Percentiles rank a stretch among this genome's conserved stretches.
These are phyloP conservation scores for Fusarium concolor DNA, from an alignment of 2,329 filamentous ascomycete species.

Conservation along the genomic window DNA sequence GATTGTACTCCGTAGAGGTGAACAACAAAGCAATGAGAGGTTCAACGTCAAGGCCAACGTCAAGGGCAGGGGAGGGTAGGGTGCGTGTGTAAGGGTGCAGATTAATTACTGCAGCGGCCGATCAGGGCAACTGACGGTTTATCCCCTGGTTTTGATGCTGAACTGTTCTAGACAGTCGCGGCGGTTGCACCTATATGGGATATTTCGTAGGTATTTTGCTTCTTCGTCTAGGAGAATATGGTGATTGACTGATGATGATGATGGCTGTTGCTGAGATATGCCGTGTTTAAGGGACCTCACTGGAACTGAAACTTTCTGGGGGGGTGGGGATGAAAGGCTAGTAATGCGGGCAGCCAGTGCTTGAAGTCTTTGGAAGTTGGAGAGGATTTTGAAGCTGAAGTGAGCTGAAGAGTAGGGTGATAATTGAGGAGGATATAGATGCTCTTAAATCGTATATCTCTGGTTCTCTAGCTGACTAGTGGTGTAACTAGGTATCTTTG, in stretches of 20 bases:
- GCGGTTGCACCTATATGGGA: slow-evolving; percentile 10
- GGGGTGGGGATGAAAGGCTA: background rate
- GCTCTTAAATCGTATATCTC: slow-evolving; percentile 25
- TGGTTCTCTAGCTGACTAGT: background rate
- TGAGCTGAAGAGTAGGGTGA: background rate
- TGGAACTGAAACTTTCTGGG: slow-evolving; percentile 16
- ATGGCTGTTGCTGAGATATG: slow-evolving; percentile 30
- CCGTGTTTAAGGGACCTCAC: background rate
- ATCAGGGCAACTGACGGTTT: slow-evolving; percentile 6
- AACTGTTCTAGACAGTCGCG: slow-evolving; percentile 16
- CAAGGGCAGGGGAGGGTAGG: slow-evolving; percentile 7
- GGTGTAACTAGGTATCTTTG: background rate
- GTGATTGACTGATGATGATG: slow-evolving; percentile 1
- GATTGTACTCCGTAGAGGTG: background rate
- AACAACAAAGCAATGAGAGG: slow-evolving; percentile 26
- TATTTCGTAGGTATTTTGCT: background rate
- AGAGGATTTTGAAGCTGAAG: background rate
- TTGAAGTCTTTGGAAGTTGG: background rate
- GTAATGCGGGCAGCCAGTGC: slow-evolving; percentile 29
- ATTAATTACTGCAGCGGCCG: slow-evolving; percentile 6
- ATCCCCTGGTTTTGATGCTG: background rate
- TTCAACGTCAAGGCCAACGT: background rate
- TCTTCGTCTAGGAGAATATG: background rate
- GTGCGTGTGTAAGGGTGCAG: slow-evolving; percentile 6
- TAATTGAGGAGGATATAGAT: slow-evolving; percentile 16